Base-by-base conservation (phyloP, 306 rosid species). In the Neltuma alba region DNA sequence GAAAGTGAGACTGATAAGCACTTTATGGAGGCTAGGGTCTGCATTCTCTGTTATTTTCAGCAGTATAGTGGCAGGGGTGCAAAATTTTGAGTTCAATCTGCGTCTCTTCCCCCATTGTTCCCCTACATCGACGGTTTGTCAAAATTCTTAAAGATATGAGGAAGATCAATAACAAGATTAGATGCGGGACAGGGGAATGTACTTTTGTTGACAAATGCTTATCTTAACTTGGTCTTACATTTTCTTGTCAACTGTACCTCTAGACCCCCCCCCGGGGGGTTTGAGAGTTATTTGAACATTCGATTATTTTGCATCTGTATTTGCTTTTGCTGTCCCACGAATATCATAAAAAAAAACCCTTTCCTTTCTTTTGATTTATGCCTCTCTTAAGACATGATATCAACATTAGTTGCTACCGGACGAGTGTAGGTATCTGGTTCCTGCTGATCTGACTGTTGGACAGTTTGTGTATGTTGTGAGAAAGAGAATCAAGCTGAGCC, bases 401-500 rank as follows among this genome's bases (percentile, higher is more conserved):
- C 2, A 27, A 25, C 67, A 4, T 70, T 48, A 31, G 60, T 71
- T 15, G 58, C 57, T 80, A 42, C 52, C 65, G 70, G 76, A 71
- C 84, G 65, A 76, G 25, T 70, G 80, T 87, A 93, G 97, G 84
- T 93, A 93, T 81, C 89, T 93, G 82, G 97, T 93, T 83, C 97
- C 96, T 64, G 96, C 96, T 81, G 97, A 91, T 86, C 78, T 92
- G 76, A 92, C 94, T 10, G 93, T 90, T 63, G 96, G 97, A 50
- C 97, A 92, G 83, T 92, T 92, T 78, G 97, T 92, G 70, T 92
- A 91, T 70, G 96, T 92, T 78, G 97, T 92, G 45, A 89, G 97
- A 27, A 92, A 92, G 87, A 89, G 97, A 83, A 92, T 92, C 79
- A 92, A 88, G 74, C 91, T 92, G 68, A 87, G 92, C 54, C 92